Evolutionary conservation across 805 yeast genomes (phyloP), one percentile per base, ranked within the genome.

Genomic region (Teunomyces panamensis): DNA sequence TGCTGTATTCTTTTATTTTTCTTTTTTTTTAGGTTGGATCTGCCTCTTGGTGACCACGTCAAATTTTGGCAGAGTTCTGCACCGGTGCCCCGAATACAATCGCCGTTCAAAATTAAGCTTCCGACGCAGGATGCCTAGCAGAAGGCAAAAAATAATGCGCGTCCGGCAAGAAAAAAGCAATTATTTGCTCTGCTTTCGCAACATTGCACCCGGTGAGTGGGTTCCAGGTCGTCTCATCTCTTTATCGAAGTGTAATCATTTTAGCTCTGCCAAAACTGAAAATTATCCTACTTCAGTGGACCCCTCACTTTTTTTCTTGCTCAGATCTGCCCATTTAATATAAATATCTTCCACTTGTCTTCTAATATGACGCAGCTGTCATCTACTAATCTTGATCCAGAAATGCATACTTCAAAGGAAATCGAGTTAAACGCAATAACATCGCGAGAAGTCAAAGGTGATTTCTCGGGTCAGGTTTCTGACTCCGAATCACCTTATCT

Each of bases 361-460:
- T 6, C 7, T 16, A n/a, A 32, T n/a, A 32, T 32, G 34, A 13
- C 9, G 4, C 16, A 20, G 42, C 13, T 16, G 13, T 27, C 27
- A 41, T 9, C 33, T 30, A 8, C 11, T 26, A 37, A 43, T 27
- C 37, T 34, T 29, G 45, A 32, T 32, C 34, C 17, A 32, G 16
- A 32, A 11, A 37, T 37, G 41, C 14, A 28, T 11, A 24, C 11
- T 13, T 20, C 41, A n/a, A 50, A 53, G 30, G 58, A 53, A 37
- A 42, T 52, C 29, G 59, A 55, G 32, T 48, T 58, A 34, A 50
- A 51, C 16, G 50, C 62, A 8, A 46, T 53, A 27, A 46, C 47
- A 9, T 56, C 60, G 27, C n/a, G 24, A 4, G 59, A 56, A 29
- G 49, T 56, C 33, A 53, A 53, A n/a, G 52, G 39, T 5, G 51